A percentile compares a stretch with the other conserved stretches of the same genome.
phyloP scores from a whole-genome alignment of 306 rosid genomes.

The Vigna angularis region DNA sequence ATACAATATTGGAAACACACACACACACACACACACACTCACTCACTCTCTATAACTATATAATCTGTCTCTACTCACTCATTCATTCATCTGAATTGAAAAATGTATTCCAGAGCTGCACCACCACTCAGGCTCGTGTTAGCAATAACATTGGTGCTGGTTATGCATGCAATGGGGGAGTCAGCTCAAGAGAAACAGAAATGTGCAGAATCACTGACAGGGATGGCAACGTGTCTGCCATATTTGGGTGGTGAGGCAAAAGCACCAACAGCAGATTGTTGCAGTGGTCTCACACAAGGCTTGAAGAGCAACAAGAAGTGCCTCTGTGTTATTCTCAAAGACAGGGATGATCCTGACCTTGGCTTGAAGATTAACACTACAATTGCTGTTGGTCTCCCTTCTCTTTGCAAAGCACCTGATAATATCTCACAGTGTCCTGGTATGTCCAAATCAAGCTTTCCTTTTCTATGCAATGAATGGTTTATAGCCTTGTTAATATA shows the following conservation, averaged over 20 bases:
- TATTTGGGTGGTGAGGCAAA: slow-evolving; percentile 63
- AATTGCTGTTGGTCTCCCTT: slow-evolving; percentile 59
- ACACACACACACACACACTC: too few species aligned
- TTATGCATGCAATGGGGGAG: slow-evolving; percentile 47
- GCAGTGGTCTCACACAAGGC: slow-evolving; percentile 62
- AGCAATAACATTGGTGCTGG: not conserved
- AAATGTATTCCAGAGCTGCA: not conserved
- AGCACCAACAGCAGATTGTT: slow-evolving; percentile 71
- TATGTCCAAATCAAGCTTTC: slow-evolving; percentile 6
- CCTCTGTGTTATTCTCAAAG: slow-evolving; percentile 58
- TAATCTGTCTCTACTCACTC: not conserved
- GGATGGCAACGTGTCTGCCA: slow-evolving; percentile 66
- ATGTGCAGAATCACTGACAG: slow-evolving; percentile 54
- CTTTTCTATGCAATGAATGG: not conserved
- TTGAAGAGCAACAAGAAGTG: slow-evolving; percentile 63
- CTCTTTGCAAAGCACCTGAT: slow-evolving; percentile 59
- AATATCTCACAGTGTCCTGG: slow-evolving; percentile 69
- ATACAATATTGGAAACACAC: not conserved
- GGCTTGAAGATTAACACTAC: slow-evolving; percentile 62
- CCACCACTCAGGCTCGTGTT: slow-evolving; percentile 5
- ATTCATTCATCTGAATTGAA: not conserved
- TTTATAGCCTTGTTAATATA: not conserved
- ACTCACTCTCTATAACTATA: not conserved
- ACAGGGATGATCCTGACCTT: slow-evolving; percentile 63
- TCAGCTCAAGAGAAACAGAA: slow-evolving; percentile 54